Evolutionary conservation across 1,284 basidiomycete species (phyloP).

Genomic region (Pseudozyma sp.): DNA sequence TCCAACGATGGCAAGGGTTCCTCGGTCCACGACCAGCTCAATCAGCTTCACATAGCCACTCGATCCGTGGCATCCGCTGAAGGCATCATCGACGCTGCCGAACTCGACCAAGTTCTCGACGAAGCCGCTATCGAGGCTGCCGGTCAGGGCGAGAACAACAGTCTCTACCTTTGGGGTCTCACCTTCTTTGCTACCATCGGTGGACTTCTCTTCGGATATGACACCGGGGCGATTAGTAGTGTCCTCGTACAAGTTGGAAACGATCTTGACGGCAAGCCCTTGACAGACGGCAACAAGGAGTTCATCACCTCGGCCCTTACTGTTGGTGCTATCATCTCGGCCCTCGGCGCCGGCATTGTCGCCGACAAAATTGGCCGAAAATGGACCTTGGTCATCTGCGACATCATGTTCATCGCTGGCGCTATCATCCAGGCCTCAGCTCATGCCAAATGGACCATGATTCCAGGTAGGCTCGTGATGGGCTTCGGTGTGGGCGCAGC

Average conservation of each 20-base stretch:
- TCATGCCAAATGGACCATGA: slow-evolving; percentile 67
- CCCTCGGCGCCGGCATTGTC: slow-evolving; percentile 64
- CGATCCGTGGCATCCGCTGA: slow-evolving; percentile 44
- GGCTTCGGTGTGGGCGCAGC: slow-evolving; percentile 70
- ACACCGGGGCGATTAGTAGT: slow-evolving; percentile 40
- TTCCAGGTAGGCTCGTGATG: slow-evolving; percentile 70
- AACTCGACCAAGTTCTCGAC: slow-evolving; percentile 44
- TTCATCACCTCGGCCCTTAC: slow-evolving; percentile 52
- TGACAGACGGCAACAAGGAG: slow-evolving; percentile 51
- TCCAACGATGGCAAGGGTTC: slow-evolving; percentile 23
- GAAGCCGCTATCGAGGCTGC: slow-evolving; percentile 56
- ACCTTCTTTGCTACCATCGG: slow-evolving; percentile 50
- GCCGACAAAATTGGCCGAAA: slow-evolving; percentile 70
- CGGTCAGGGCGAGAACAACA: slow-evolving; percentile 44
- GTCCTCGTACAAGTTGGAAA: slow-evolving; percentile 45
- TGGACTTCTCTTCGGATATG: slow-evolving; percentile 52
- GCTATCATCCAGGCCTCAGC: slow-evolving; percentile 69
- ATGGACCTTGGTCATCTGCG: slow-evolving; percentile 62
- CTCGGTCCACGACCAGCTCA: slow-evolving; percentile 10
- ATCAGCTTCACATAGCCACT: slow-evolving; percentile 31
- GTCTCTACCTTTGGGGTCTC: slow-evolving; percentile 49
- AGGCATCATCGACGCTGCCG: slow-evolving; percentile 42
- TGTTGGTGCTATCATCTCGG: slow-evolving; percentile 57
- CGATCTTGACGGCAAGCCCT: slow-evolving; percentile 36
- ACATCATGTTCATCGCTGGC: slow-evolving; percentile 64